phyloP scores from a whole-genome alignment of 2,329 filamentous ascomycete species.

The Aspergillus phoenicis region DNA sequence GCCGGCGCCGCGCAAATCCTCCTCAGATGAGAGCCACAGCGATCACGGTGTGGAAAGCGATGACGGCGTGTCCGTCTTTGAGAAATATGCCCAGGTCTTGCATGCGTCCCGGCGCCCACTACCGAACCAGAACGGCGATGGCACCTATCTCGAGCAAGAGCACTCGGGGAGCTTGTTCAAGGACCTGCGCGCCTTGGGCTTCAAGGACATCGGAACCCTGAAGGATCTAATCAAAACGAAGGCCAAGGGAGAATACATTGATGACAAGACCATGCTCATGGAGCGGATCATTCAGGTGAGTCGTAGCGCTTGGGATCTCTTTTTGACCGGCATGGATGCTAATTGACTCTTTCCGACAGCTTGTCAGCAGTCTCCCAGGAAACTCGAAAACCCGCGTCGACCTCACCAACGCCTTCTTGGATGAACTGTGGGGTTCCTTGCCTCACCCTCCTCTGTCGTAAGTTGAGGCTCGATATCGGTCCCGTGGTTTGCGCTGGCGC shows the following conservation, averaged over 20 bases:
- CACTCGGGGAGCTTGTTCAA: conserved; percentile 56
- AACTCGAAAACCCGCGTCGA: conserved; percentile 63
- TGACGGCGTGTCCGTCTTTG: conserved; percentile 46
- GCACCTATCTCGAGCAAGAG: conserved; percentile 58
- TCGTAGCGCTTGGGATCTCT: neutral
- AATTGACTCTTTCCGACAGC: conserved; percentile 37
- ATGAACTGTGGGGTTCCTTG: conserved; percentile 69
- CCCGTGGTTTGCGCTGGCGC: neutral
- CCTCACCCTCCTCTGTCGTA: conserved; percentile 72
- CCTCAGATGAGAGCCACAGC: conserved; percentile 31
- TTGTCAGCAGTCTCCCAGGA: conserved; percentile 66
- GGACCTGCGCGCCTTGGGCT: conserved; percentile 61
- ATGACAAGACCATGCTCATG: conserved; percentile 79
- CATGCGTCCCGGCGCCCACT: conserved; percentile 63
- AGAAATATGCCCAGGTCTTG: conserved; percentile 50
- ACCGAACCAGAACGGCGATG: conserved; percentile 64
- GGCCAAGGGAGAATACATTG: conserved; percentile 63
- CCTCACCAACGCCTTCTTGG: conserved; percentile 69
- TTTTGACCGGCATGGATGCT: neutral
- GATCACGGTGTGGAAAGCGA: conserved; percentile 35
- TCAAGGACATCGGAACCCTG: conserved; percentile 64
- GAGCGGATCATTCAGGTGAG: conserved; percentile 66
- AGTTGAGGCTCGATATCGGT: conserved; percentile 13
- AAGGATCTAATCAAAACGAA: conserved; percentile 63
- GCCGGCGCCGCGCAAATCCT: conserved; percentile 27